Conservation (phyloP, 352 stramenopile species). For the Pythium rishiriense region DNA sequence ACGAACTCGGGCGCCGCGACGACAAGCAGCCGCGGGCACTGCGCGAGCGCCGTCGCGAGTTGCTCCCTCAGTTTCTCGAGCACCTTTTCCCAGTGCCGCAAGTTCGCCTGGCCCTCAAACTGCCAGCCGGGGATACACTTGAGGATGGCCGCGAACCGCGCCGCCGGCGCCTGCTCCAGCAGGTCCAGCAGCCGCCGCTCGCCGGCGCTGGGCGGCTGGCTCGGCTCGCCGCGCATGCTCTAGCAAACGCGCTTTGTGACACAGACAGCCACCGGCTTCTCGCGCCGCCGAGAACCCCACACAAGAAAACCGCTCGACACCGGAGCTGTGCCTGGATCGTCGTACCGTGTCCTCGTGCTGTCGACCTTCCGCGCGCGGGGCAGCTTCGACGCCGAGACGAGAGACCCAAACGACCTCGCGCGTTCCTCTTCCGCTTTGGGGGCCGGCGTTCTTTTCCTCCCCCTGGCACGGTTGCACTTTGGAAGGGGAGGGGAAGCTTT, state of each 20-base stretch:
- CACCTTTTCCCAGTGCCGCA: slow-evolving; percentile 66
- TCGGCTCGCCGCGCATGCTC: slow-evolving; percentile 8
- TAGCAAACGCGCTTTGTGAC: too few relatives aligned
- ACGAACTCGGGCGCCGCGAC: slow-evolving; percentile 17
- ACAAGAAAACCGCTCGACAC: too few relatives aligned
- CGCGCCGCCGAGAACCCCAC: background rate
- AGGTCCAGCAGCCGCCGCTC: slow-evolving; percentile 69
- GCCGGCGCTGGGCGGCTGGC: slow-evolving; percentile 38
- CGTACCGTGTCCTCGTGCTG: too few relatives aligned
- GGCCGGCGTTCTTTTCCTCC: slow-evolving; percentile 8
- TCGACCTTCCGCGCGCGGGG: too few relatives aligned
- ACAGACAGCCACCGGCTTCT: background rate
- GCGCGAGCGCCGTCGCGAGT: slow-evolving; percentile 42
- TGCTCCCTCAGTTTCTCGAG: slow-evolving; percentile 56
- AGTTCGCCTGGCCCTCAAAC: slow-evolving; percentile 77
- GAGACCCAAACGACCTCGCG: too few relatives aligned
- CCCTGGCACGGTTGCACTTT: slow-evolving; percentile 27
- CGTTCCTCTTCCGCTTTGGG: too few relatives aligned
- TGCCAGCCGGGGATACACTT: slow-evolving; percentile 75
- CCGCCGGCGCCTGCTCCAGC: slow-evolving; percentile 45
- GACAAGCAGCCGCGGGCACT: slow-evolving; percentile 48
- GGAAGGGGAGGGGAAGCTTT: slow-evolving; percentile 4
- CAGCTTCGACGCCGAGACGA: too few relatives aligned
- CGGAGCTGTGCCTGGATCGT: too few relatives aligned
- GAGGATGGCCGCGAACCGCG: slow-evolving; percentile 54